Conservation (phyloP, 2,329 filamentous ascomycete genomes). For the Curvularia eragrostidis region DNA sequence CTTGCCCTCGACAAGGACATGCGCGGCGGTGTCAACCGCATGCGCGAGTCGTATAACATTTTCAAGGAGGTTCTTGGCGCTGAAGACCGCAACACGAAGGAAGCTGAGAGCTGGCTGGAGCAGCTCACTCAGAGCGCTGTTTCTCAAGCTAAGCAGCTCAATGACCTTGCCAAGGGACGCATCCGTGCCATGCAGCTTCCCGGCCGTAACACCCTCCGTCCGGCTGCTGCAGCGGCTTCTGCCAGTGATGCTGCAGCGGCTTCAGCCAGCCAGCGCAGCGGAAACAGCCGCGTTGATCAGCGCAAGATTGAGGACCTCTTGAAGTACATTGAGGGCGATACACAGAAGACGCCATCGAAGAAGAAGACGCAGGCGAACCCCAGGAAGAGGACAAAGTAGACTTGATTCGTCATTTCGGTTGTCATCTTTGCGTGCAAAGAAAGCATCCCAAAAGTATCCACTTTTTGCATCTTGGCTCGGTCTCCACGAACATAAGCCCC, state of each 20-base stretch:
- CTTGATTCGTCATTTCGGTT: background rate
- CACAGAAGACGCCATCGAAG: constrained; percentile 53
- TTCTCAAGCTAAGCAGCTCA: constrained; percentile 89
- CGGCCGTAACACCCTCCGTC: constrained; percentile 59
- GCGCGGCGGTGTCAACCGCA: constrained; percentile 87
- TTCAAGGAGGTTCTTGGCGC: constrained; percentile 87
- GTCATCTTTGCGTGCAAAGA: background rate
- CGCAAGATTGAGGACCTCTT: constrained; percentile 92
- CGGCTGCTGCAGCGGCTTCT: constrained; percentile 67
- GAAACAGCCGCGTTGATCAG: constrained; percentile 65
- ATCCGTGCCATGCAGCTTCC: constrained; percentile 75
- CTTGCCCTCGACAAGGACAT: constrained; percentile 94
- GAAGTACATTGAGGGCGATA: constrained; percentile 85
- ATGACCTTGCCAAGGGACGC: constrained; percentile 77
- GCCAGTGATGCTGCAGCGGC: constrained; percentile 56
- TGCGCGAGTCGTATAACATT: constrained; percentile 96
- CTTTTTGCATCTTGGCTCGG: constrained; percentile 1
- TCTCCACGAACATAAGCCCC: constrained; percentile 5
- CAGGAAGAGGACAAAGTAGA: constrained; percentile 40
- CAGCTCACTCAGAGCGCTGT: constrained; percentile 96
- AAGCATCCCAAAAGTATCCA: constrained; percentile 2
- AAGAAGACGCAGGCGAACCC: constrained; percentile 54
- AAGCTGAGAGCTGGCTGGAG: constrained; percentile 95
- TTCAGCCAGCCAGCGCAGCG: constrained; percentile 48
- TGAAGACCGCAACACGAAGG: constrained; percentile 96